Conservation (phyloP, 1,139 yeast genomes). For the Sugiyamaella xylanicola region DNA sequence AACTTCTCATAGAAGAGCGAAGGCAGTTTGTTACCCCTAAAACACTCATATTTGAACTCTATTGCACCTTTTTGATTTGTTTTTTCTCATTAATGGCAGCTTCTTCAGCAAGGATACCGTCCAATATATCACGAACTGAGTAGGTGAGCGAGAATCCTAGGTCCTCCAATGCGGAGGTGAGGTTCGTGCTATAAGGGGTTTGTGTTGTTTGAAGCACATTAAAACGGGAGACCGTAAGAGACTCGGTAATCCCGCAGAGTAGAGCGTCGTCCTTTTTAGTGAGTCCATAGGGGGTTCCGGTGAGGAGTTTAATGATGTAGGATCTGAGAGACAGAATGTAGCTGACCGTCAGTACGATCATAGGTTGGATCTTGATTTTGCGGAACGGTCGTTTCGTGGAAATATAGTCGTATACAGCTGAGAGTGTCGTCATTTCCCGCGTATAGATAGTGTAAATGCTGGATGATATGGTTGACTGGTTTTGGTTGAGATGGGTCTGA, state of each 20-base stretch:
- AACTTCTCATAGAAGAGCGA: no score
- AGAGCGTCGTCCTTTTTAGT: slow-evolving; percentile 20
- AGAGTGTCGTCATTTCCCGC: slow-evolving; percentile 31
- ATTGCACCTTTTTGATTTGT: neutral
- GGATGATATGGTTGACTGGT: neutral
- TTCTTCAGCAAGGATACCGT: neutral
- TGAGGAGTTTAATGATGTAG: neutral
- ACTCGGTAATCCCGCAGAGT: slow-evolving; percentile 27
- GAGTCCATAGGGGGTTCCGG: slow-evolving; percentile 13
- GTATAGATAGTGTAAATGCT: slow-evolving; percentile 13
- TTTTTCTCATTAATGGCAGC: neutral
- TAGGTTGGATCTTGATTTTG: slow-evolving; percentile 28
- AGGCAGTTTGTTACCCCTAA: no score
- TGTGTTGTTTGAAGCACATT: slow-evolving; percentile 33
- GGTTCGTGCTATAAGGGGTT: slow-evolving; percentile 22
- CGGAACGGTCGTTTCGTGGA: slow-evolving; percentile 25
- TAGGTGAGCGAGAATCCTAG: slow-evolving; percentile 1
- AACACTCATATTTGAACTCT: no score
- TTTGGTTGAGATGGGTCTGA: slow-evolving; percentile 25
- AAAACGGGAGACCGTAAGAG: slow-evolving; percentile 34
- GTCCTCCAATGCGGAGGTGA: neutral
- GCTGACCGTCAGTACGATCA: slow-evolving; percentile 29
- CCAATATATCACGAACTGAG: slow-evolving; percentile 6
- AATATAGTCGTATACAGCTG: slow-evolving; percentile 29
- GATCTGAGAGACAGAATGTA: slow-evolving; percentile 24